These are phyloP conservation scores for Paraphysoderma sedebokerense DNA, from an alignment of 371 early-diverging fungal genomes.

Conservation along the genomic window DNA sequence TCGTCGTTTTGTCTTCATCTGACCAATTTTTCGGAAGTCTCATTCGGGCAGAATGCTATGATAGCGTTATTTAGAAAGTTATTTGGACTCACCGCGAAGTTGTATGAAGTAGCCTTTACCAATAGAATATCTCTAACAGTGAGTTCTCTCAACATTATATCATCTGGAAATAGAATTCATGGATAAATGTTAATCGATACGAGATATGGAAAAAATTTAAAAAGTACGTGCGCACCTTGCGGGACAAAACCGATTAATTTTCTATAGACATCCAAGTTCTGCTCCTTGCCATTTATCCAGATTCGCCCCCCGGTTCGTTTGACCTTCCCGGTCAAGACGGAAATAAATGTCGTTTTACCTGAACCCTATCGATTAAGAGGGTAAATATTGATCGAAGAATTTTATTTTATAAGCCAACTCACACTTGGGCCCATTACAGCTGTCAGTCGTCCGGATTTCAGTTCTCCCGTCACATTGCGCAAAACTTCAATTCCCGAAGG, in stretches of 20 bases:
- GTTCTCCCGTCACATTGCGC: conserved; percentile 28
- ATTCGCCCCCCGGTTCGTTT: conserved; percentile 27
- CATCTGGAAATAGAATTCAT: conserved; percentile 7
- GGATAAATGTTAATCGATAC: background rate
- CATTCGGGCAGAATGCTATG: conserved; percentile 44
- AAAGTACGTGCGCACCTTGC: conserved; percentile 22
- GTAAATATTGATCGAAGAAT: background rate
- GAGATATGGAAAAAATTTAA: background rate
- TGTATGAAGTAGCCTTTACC: no score
- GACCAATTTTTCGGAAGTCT: conserved; percentile 32
- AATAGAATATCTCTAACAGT: background rate
- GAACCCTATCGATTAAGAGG: conserved; percentile 13
- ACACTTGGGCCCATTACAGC: conserved; percentile 69
- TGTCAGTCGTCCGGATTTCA: conserved; percentile 28
- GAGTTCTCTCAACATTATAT: conserved; percentile 17
- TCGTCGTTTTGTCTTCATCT: conserved; percentile 23
- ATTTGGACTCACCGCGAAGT: conserved; percentile 14
- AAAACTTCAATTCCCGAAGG: conserved; percentile 34
- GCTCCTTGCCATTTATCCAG: conserved; percentile 35
- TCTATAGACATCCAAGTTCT: conserved; percentile 34
- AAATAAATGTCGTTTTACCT: background rate
- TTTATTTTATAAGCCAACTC: background rate
- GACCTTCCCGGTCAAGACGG: conserved; percentile 3
- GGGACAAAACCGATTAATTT: conserved; percentile 48
- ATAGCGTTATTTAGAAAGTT: conserved; percentile 30